Conservation (phyloP, 2,329 filamentous ascomycete species). For the Zarea fungicola region DNA sequence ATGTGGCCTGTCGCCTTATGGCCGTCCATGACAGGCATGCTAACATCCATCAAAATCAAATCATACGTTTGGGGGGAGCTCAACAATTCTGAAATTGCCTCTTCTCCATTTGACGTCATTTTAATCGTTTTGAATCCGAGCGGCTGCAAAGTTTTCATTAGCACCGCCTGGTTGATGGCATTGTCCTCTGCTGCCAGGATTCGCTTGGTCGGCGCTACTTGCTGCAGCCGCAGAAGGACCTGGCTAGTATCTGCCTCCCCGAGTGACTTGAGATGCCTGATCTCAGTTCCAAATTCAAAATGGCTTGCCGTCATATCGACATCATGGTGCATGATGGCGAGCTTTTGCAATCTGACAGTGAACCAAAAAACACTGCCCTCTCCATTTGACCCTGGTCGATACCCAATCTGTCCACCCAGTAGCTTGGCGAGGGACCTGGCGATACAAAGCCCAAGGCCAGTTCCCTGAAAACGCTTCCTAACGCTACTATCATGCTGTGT, state of each 20-base stretch:
- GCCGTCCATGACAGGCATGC: constrained; percentile 48
- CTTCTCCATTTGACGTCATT: constrained; percentile 17
- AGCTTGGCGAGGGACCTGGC: constrained; percentile 51
- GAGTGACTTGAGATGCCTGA: not conserved
- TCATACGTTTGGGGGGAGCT: constrained; percentile 24
- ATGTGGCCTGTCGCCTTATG: constrained; percentile 42
- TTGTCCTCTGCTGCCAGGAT: constrained; percentile 39
- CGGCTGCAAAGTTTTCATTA: constrained; percentile 30
- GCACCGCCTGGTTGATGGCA: constrained; percentile 37
- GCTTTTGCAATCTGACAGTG: constrained; percentile 36
- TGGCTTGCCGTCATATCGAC: not conserved
- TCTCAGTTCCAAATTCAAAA: constrained; percentile 20
- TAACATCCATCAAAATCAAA: constrained; percentile 39
- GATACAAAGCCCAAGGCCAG: constrained; percentile 52
- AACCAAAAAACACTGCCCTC: constrained; percentile 50
- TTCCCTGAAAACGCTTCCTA: constrained; percentile 50
- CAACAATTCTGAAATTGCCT: constrained; percentile 26
- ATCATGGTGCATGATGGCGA: constrained; percentile 20
- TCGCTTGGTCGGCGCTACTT: constrained; percentile 34
- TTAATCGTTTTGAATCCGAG: constrained; percentile 34
- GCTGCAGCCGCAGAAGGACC: constrained; percentile 24
- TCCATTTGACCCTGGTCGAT: constrained; percentile 37
- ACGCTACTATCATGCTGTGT: constrained; percentile 49
- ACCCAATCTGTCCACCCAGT: constrained; percentile 46
- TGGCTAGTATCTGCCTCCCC: constrained; percentile 14